Conservation (phyloP, 129 eudicot species). For the Chrysanthemum lavandulifolium region DNA sequence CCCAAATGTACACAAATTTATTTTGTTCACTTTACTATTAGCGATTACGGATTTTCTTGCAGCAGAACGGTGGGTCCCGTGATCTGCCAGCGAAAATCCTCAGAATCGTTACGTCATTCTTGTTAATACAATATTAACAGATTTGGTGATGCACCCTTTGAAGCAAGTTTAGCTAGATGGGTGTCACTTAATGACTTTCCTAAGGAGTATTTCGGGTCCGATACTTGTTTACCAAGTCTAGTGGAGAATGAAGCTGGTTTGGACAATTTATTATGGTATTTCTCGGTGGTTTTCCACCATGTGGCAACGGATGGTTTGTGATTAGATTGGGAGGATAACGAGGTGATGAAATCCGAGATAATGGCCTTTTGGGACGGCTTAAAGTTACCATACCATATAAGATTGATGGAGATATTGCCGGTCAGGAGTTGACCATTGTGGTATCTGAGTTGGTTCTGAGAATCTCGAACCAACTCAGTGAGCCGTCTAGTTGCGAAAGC, state of each 20-base stretch:
- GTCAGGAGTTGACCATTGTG: slow-evolving; percentile 48
- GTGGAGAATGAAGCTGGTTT: too few relatives aligned
- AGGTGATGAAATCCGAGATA: too few relatives aligned
- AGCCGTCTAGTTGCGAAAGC: slow-evolving; percentile 34
- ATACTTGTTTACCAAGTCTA: slow-evolving; percentile 20
- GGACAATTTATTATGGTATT: too few relatives aligned
- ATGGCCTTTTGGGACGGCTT: slow-evolving; percentile 29
- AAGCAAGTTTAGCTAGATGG: slow-evolving; percentile 42
- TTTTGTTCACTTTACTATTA: too few relatives aligned
- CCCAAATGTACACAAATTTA: too few relatives aligned
- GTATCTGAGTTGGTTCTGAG: slow-evolving; percentile 21
- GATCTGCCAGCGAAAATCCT: too few relatives aligned
- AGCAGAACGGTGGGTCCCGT: too few relatives aligned
- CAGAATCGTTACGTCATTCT: too few relatives aligned
- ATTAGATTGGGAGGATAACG: too few relatives aligned
- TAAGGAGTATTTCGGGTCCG: slow-evolving; percentile 32
- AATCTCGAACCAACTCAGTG: slow-evolving; percentile 29
- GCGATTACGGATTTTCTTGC: too few relatives aligned
- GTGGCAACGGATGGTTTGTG: too few relatives aligned
- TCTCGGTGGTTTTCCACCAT: too few relatives aligned
- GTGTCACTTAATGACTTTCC: slow-evolving; percentile 39
- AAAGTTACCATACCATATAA: slow-evolving; percentile 52
- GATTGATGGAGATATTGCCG: slow-evolving; percentile 37
- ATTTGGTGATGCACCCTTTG: slow-evolving; percentile 37
- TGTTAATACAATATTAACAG: slow-evolving; percentile 25